Evolutionary conservation across 345 rosid species (phyloP).

Genomic region (Iberis pinnata): DNA sequence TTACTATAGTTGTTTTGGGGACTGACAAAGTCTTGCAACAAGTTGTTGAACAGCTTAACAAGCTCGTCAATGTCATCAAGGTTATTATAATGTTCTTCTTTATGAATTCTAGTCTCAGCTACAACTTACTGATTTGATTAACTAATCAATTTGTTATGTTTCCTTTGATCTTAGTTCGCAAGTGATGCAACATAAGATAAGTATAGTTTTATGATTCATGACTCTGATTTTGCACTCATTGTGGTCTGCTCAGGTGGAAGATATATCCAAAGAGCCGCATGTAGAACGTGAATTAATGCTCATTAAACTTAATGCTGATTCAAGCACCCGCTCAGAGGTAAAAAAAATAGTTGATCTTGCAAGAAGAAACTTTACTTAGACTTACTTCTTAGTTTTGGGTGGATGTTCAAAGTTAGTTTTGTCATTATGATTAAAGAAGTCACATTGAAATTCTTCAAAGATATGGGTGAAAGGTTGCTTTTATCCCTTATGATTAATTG

Average conservation of each 20-base stretch:
- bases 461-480: conserved; percentile 11
- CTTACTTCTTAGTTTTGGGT: background rate
- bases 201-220: background rate
- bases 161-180: background rate
- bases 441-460: background rate
- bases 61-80: conserved; percentile 92
- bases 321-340: conserved; percentile 66
- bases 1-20: conserved; percentile 85
- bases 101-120: background rate
- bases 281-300: conserved; percentile 94
- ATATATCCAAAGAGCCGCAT: conserved; percentile 80
- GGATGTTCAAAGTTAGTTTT: conserved; percentile 10
- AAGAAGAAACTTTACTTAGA: background rate
- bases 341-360: background rate
- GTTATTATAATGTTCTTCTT: conserved; percentile 30
- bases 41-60: conserved; percentile 91
- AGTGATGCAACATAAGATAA: background rate
- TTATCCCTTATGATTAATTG: conserved; percentile 6
- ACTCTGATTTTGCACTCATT: conserved; percentile 6
- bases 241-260: conserved; percentile 57
- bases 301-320: conserved; percentile 59
- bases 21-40: conserved; percentile 75
- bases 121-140: background rate
- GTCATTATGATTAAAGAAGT: background rate
- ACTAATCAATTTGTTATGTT: background rate